Percentiles rank a stretch among this genome's conserved stretches.
These are phyloP conservation scores for Juncus inflexus DNA, from an alignment of 176 grass and related monocot genomes.

Conservation along the genomic window DNA sequence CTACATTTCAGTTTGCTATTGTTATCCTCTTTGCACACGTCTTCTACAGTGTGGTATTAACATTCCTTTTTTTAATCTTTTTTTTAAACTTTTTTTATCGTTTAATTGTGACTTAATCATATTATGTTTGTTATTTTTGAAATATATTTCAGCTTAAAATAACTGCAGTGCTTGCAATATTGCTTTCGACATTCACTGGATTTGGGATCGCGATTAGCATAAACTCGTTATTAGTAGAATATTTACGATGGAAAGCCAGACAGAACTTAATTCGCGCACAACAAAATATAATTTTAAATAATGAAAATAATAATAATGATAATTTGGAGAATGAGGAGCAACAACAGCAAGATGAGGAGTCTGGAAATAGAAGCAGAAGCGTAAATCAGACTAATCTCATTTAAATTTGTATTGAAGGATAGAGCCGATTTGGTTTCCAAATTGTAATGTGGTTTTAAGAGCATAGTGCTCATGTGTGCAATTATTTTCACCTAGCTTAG, in stretches of 20 bases:
- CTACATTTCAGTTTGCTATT: constrained; percentile 93
- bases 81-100: background rate
- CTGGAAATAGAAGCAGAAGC: constrained; percentile 22
- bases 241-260: constrained; percentile 71
- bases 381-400: background rate
- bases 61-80: background rate
- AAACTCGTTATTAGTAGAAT: constrained; percentile 72
- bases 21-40: constrained; percentile 95
- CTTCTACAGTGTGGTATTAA: constrained; percentile 79
- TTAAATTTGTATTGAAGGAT: background rate
- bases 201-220: constrained; percentile 92
- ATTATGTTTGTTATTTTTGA: constrained; percentile 13
- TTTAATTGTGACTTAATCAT: constrained; percentile 10
- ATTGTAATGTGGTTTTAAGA: background rate
- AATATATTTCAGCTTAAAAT: constrained; percentile 57
- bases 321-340: constrained; percentile 17
- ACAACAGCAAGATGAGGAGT: constrained; percentile 31
- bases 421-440: background rate
- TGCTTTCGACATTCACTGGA: constrained; percentile 87
- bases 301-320: too few relatives aligned
- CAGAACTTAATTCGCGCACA: constrained; percentile 39
- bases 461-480: too few relatives aligned
- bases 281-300: constrained; percentile 3
- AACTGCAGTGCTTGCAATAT: constrained; percentile 57
- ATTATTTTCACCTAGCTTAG: too few relatives aligned